Evolutionary conservation across 2,329 filamentous ascomycete species (phyloP).

Genomic region (Fusarium sp.): DNA sequence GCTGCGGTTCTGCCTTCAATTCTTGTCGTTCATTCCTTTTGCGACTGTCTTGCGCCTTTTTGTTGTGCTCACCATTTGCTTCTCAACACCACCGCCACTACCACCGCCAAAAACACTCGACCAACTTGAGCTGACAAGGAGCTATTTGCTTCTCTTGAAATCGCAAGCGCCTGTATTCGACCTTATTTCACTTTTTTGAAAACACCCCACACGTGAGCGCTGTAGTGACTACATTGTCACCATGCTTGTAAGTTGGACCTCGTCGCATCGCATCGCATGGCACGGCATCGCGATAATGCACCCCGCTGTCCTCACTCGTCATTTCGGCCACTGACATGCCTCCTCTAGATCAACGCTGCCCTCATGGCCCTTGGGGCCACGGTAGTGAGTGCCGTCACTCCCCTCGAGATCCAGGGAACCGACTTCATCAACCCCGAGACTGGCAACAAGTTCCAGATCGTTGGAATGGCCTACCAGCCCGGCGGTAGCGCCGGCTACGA

Average conservation of each 20-base stretch:
- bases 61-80: slow-evolving; percentile 10
- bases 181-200: slow-evolving; percentile 22
- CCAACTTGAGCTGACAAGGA: slow-evolving; percentile 4
- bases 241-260: slow-evolving; percentile 42
- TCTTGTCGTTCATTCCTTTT: slow-evolving; percentile 38
- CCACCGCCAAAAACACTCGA: slow-evolving; percentile 6
- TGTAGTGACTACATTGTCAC: slow-evolving; percentile 17
- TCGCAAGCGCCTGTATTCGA: slow-evolving; percentile 3
- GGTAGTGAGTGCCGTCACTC: slow-evolving; percentile 62
- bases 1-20: slow-evolving; percentile 29
- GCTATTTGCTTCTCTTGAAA: slow-evolving; percentile 7
- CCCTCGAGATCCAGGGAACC: slow-evolving; percentile 63
- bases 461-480: slow-evolving; percentile 74
- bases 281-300: not conserved
- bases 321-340: slow-evolving; percentile 24
- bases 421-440: slow-evolving; percentile 67
- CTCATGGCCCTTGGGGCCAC: slow-evolving; percentile 63
- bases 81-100: slow-evolving; percentile 6
- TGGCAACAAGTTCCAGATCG: slow-evolving; percentile 69
- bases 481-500: slow-evolving; percentile 70
- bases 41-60: slow-evolving; percentile 12
- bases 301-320: not conserved
- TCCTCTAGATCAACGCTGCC: slow-evolving; percentile 50
- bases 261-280: not conserved
- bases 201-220: slow-evolving; percentile 1